These are phyloP conservation scores for Digitaria exilis DNA, from an alignment of 202 grass and related monocot species.

Conservation along the genomic window DNA sequence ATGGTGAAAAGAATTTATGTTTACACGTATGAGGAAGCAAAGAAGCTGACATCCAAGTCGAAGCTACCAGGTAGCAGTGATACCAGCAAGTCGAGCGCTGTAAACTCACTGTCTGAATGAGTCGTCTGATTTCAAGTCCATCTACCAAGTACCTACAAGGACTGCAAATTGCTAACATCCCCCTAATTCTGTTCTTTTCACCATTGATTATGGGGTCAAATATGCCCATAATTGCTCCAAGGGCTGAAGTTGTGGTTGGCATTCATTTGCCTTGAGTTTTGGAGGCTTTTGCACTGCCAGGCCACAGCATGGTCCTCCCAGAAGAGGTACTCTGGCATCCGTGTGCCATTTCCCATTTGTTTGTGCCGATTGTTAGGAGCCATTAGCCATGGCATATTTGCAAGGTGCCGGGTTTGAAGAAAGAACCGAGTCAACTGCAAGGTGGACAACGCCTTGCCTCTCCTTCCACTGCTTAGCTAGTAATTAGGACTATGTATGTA, in stretches of 20 bases:
- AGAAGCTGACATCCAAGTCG: constrained; percentile 58
- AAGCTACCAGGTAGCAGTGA: constrained; percentile 42
- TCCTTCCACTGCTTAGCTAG: constrained; percentile 21
- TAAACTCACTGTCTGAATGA: constrained; percentile 40
- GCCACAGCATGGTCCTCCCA: constrained; percentile 22
- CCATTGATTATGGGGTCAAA: not conserved
- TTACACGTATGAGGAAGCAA: constrained; percentile 74
- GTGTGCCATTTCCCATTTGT: not conserved
- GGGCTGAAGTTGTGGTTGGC: not conserved
- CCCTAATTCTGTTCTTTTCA: constrained; percentile 35
- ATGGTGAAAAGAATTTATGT: constrained; percentile 89
- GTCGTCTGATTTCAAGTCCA: constrained; percentile 23
- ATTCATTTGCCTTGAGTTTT: constrained; percentile 24
- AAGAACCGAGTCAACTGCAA: constrained; percentile 5
- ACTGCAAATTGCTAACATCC: constrained; percentile 28
- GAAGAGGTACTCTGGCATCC: constrained; percentile 31
- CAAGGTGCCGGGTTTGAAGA: constrained; percentile 6
- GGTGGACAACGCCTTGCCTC: not conserved
- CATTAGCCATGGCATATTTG: not conserved
- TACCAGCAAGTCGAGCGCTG: constrained; percentile 30
- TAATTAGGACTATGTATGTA: constrained; percentile 49
- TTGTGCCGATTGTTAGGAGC: not conserved
- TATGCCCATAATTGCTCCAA: constrained; percentile 17
- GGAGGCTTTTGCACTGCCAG: constrained; percentile 21
- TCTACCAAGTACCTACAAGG: constrained; percentile 25